Conservation (phyloP, 192 early-diverging fungal genomes). For the Mortierella antarctica region DNA sequence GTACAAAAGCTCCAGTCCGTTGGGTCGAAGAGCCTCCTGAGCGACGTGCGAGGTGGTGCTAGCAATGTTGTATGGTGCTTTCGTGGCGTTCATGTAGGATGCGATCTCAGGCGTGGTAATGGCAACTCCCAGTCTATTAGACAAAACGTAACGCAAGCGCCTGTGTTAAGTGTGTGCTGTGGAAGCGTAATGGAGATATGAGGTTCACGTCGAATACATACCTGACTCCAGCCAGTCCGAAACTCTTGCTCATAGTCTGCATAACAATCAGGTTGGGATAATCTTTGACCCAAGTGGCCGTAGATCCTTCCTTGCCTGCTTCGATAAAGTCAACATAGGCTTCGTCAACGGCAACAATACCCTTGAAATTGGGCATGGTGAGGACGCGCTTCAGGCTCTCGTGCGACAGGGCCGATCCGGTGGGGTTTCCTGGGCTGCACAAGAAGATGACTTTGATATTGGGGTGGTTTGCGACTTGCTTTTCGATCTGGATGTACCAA, state of each 20-base stretch:
- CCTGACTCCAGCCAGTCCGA: conserved; percentile 98
- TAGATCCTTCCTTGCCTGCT: conserved; percentile 69
- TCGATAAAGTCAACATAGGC: conserved; percentile 98
- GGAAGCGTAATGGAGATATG: too few species aligned
- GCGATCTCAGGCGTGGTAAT: conserved; percentile 85
- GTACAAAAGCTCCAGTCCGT: conserved; percentile 76
- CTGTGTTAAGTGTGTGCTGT: too few species aligned
- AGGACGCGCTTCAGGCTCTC: conserved; percentile 76
- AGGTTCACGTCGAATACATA: conserved; percentile 19
- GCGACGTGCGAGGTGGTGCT: conserved; percentile 87
- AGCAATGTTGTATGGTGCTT: conserved; percentile 99
- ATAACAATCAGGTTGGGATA: conserved; percentile 96
- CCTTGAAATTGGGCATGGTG: conserved; percentile 75
- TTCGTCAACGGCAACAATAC: conserved; percentile 98
- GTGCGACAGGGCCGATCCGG: conserved; percentile 82
- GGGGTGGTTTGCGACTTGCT: conserved; percentile 72
- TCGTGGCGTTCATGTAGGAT: conserved; percentile 94
- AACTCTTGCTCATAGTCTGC: conserved; percentile 99
- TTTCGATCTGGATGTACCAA: conserved; percentile 61
- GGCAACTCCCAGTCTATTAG: conserved; percentile 81
- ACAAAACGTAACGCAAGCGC: too few species aligned
- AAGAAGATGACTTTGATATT: conserved; percentile 92
- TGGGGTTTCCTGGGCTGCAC: conserved; percentile 99
- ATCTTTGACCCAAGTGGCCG: conserved; percentile 78
- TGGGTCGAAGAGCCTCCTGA: conserved; percentile 77